phyloP scores from a whole-genome alignment of 306 rosid species.

The Parietaria judaica region DNA sequence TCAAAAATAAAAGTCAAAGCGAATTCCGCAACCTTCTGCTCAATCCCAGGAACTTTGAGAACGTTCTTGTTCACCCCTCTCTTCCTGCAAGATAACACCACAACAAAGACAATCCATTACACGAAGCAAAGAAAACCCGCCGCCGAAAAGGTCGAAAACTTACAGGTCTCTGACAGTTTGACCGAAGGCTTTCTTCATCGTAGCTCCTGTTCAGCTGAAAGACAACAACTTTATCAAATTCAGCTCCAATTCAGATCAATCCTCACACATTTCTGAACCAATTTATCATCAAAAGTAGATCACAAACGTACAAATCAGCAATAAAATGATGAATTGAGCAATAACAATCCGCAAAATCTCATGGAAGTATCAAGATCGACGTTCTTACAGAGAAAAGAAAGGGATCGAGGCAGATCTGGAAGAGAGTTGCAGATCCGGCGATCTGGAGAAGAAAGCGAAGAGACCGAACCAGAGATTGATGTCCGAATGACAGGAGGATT shows the following conservation, averaged over 20 bases:
- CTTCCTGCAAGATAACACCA: conserved; percentile 51
- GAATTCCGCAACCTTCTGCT: conserved; percentile 66
- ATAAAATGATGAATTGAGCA: too few species aligned
- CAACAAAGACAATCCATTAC: not conserved
- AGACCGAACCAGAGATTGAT: too few species aligned
- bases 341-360: too few species aligned
- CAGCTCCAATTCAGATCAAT: too few species aligned
- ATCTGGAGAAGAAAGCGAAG: not conserved
- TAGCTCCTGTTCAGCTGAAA: conserved; percentile 1
- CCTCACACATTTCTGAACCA: too few species aligned
- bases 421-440: not conserved
- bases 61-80: conserved; percentile 95
- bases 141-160: conserved; percentile 22
- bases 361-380: too few species aligned
- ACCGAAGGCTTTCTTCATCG: conserved; percentile 90
- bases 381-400: not conserved
- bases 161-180: conserved; percentile 98
- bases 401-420: not conserved
- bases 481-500: not conserved
- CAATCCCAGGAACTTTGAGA: conserved; percentile 94
- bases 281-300: too few species aligned
- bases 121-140: not conserved
- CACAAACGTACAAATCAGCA: too few species aligned
- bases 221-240: too few species aligned
- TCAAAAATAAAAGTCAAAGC: conserved; percentile 6